phyloP scores from a whole-genome alignment of 768 basidiomycete genomes.

The Pisolithus microcarpus region DNA sequence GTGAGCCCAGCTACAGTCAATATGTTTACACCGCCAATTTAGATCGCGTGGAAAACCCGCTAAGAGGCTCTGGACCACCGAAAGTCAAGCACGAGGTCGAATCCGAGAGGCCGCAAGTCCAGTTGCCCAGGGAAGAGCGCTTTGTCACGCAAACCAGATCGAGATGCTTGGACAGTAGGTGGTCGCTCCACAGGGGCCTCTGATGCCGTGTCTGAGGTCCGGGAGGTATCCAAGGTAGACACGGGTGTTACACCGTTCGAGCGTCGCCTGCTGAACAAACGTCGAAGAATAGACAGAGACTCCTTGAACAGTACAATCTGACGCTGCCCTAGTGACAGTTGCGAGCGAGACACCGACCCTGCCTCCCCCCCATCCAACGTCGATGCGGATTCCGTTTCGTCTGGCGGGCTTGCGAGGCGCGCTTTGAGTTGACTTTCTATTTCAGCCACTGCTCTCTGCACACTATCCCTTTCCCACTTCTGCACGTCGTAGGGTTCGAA shows the following conservation, averaged over 20 bases:
- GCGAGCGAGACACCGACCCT: constrained; percentile 6
- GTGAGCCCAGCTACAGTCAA: constrained; percentile 3
- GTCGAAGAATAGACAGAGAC: constrained; percentile 19
- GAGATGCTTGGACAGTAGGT: constrained; percentile 9
- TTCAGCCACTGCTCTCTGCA: constrained; percentile 37
- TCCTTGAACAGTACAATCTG: constrained; percentile 7
- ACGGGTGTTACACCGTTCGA: background rate
- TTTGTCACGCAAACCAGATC: constrained; percentile 1
- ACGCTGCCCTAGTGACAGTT: background rate
- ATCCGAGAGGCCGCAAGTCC: constrained; percentile 65
- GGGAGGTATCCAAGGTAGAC: background rate
- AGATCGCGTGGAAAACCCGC: constrained; percentile 2
- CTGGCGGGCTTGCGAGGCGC: constrained; percentile 16
- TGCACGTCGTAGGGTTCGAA: constrained; percentile 76
- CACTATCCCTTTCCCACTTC: constrained; percentile 64
- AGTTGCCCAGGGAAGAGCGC: constrained; percentile 44
- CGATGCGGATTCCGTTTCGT: constrained; percentile 23
- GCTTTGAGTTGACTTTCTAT: constrained; percentile 28
- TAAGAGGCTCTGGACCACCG: constrained; percentile 44
- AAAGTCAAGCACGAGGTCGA: constrained; percentile 69
- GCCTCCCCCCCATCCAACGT: constrained; percentile 18
- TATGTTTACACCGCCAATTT: constrained; percentile 13
- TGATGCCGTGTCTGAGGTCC: background rate
- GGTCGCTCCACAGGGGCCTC: constrained; percentile 4
- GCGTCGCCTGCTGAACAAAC: constrained; percentile 14